phyloP scores from a whole-genome alignment of 2,329 filamentous ascomycete genomes.

The Sporothrix luriei region DNA sequence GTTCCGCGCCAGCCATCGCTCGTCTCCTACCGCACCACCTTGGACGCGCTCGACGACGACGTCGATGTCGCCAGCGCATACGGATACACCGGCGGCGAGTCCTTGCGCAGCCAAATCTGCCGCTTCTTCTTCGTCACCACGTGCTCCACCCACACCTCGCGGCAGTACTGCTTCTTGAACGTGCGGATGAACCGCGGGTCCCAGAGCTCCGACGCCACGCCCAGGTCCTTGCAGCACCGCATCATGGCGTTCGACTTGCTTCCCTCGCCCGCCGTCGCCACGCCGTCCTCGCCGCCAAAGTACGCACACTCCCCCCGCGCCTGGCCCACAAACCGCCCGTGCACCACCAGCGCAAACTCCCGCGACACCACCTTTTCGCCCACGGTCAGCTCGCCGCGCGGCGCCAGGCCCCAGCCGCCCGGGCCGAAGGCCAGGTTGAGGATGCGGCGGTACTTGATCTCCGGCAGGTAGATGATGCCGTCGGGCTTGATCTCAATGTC shows the following conservation, averaged over 20 bases:
- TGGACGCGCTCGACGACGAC: background rate
- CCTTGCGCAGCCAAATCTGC: constrained; percentile 84
- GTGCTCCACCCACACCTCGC: constrained; percentile 91
- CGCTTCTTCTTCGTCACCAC: constrained; percentile 81
- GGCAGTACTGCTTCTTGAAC: constrained; percentile 73
- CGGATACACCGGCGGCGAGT: constrained; percentile 69
- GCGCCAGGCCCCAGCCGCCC: constrained; percentile 92
- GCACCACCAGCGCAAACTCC: constrained; percentile 88
- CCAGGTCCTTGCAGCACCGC: constrained; percentile 97
- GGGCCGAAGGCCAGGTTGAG: constrained; percentile 91
- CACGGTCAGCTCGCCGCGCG: constrained; percentile 80
- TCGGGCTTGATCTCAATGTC: constrained; percentile 98
- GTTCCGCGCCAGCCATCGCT: background rate
- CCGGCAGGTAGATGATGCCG: constrained; percentile 91
- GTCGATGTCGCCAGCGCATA: constrained; percentile 44
- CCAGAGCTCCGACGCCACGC: constrained; percentile 93
- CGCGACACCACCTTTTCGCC: constrained; percentile 80
- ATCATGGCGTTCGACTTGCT: constrained; percentile 98
- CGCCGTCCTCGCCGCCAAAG: constrained; percentile 80
- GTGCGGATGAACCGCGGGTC: constrained; percentile 86
- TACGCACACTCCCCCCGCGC: constrained; percentile 94
- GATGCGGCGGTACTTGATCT: constrained; percentile 95
- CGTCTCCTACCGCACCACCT: background rate
- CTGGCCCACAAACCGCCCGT: constrained; percentile 89
- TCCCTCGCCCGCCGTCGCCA: constrained; percentile 92